phyloP scores from a whole-genome alignment of 192 early-diverging fungal species.

The Rhizophagus sp. region DNA sequence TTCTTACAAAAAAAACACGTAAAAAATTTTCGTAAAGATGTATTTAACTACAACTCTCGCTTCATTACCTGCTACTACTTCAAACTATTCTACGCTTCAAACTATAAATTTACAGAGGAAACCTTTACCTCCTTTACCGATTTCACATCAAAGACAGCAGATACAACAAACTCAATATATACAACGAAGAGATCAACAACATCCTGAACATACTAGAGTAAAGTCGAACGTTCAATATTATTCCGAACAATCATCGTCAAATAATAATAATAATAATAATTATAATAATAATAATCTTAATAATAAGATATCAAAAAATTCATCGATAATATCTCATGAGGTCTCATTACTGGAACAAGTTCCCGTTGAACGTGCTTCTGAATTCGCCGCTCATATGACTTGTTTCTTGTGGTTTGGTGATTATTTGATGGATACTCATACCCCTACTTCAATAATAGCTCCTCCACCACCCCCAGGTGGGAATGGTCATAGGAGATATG shows the following conservation, averaged over 20 bases:
- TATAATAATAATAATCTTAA: not conserved
- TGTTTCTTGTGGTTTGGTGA: conserved; percentile 43
- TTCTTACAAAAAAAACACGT: not conserved
- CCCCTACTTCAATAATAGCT: not conserved
- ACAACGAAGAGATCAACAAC: not conserved
- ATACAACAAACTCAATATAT: not conserved
- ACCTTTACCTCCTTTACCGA: conserved; percentile 17
- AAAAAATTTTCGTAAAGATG: not conserved
- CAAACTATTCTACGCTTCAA: not conserved
- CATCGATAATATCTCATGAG: not conserved
- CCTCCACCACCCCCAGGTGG: conserved; percentile 16
- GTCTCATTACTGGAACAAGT: conserved; percentile 1
- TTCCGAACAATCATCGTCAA: not conserved
- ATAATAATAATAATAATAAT: not conserved
- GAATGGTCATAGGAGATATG: conserved; percentile 6
- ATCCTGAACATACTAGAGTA: not conserved
- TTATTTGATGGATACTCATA: not conserved
- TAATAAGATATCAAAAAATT: not conserved
- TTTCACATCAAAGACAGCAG: not conserved
- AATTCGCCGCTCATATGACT: conserved; percentile 61
- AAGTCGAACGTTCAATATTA: not conserved
- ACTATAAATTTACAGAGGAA: conserved; percentile 20
- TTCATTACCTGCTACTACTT: not conserved
- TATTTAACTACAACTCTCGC: conserved; percentile 11
- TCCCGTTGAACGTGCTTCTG: conserved; percentile 32